Evolutionary conservation across 2,329 filamentous ascomycete species (phyloP), one percentile per base, ranked within the genome.

Genomic region (Leptosphaerulina australis): DNA sequence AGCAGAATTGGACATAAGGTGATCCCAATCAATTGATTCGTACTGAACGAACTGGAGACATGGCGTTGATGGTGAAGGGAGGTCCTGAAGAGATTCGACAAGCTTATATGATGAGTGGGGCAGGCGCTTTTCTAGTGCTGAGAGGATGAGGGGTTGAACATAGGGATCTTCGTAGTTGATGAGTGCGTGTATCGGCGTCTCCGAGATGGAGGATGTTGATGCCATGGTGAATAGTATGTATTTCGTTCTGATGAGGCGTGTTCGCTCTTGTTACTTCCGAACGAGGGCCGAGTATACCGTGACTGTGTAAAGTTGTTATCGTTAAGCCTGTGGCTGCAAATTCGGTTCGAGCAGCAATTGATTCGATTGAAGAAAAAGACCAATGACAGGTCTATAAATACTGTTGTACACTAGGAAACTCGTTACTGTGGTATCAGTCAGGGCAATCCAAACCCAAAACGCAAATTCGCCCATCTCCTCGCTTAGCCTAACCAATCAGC

Each of bases 121-220:
- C 5, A 94, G 77, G 18, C 83, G 75, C 3, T 81, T 77, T 39
- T 83, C 69, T 17, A 97, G 76, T n/a, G 91, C 89, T 15, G 82
- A 77, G 36, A 91, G 72, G 52, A 97, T 87, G 29, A 97, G 82
- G 1, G 90, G 90, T 66, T 97, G 90, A 7, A 97, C 90, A 69
- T 97, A 99, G 34, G 80, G 69, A 69, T 97, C 91, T 64, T 91
- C 90, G 73, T 96, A 97, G 67, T 91, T 82, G 63, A 97, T 78
- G 40, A 93, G 72, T 40, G 89, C 90, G 74, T 90, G 86, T 58
- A 91, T 56, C 11, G 58, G 67, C 7, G 46, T n/a, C n/a, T 58
- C 49, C 15, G 28, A 25, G 20, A 31, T 12, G 10, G 51, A 10
- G 11, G 43, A 18, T 28, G 41, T 14, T 5, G 38, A 34, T 7